Evolutionary conservation across 495 filamentous ascomycete species (phyloP).

Genomic region (Mytilinidion resinicola): DNA sequence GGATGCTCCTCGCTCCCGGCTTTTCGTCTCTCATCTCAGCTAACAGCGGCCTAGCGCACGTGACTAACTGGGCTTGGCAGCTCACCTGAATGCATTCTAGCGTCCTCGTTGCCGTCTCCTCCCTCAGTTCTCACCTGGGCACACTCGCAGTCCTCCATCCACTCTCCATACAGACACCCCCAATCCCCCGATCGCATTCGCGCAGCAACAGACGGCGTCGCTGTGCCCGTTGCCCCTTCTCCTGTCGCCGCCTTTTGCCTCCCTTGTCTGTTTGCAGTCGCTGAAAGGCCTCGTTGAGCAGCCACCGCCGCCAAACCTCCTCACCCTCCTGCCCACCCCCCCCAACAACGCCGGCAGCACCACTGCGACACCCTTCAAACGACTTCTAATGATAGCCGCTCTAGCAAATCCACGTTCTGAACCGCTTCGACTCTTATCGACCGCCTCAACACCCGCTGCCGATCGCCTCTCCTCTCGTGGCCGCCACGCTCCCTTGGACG

Average conservation of each 20-base stretch:
- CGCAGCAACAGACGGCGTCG: background rate
- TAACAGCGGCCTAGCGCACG: too few species aligned
- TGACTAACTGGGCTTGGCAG: too few species aligned
- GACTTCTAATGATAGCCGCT: conserved; percentile 15
- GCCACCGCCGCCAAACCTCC: conserved; percentile 1
- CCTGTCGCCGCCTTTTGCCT: background rate
- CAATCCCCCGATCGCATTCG: background rate
- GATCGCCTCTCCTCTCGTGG: conserved; percentile 6
- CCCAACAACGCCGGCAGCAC: conserved; percentile 13
- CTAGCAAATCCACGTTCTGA: conserved; percentile 3
- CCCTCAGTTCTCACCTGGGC: too few species aligned
- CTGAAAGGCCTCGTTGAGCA: conserved; percentile 6
- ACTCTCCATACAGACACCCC: too few species aligned
- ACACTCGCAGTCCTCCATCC: too few species aligned
- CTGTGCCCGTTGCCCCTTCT: background rate
- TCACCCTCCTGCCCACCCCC: conserved; percentile 9
- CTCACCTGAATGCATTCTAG: too few species aligned
- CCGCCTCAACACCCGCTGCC: conserved; percentile 5
- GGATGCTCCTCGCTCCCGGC: background rate
- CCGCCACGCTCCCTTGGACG: conserved; percentile 9
- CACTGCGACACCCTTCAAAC: conserved; percentile 5
- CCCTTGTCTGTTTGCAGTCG: background rate
- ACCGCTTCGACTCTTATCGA: conserved; percentile 16
- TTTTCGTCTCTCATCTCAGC: background rate
- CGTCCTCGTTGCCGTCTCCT: too few species aligned